Evolutionary conservation across 1,284 basidiomycete genomes (phyloP), one percentile per base, ranked within the genome.

Genomic region (Rhodotorula sp.): DNA sequence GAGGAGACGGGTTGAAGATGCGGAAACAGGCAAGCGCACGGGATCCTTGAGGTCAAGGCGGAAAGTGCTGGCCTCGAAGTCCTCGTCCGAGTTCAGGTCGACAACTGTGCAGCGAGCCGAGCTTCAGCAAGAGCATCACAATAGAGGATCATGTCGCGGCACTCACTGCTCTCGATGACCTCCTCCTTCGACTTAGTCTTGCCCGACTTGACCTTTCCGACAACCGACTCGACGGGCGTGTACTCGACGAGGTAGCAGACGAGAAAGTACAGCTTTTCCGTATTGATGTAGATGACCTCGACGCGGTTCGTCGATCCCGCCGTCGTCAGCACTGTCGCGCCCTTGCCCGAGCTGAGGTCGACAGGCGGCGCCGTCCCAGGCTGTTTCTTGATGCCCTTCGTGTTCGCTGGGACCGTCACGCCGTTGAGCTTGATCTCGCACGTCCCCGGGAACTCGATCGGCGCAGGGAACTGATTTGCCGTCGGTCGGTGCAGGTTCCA

Each of bases 291-390:
- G 9, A 92, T 86, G 83, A 98, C 87, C 72, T 92, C 89, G 15
- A 96, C 82, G 40, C 86, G 86, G 76, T 91, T 92, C 67, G 82
- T 80, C 37, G 58, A 51, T 30, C 68, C 65, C 16, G 64, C 18
- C 9, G 58, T 48, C 26, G 50, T 46, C n/a, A 54, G 47, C 9
- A 70, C 26, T n/a, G 55, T 24, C 20, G 59, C 40, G 11, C 64
- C 78, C 52, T 69, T 81, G 79, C 86, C 88, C 50, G 55, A 57
- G 4, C 48, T 56, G 10, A 97, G 81, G 78, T 95, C 89, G 16
- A 93, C 89, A 1, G 94, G 94, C 26, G 94, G 92, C 1, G 94
- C 91, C 61, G 92, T 96, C 1, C 94, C 94, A n/a, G 93, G 89
- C 78, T 93, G 95, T 81, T 96, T 96, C 84, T 96, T 94, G 76